Evolutionary conservation across 2,329 filamentous ascomycete species (phyloP).

Genomic region (Exutisphaerella laricina): DNA sequence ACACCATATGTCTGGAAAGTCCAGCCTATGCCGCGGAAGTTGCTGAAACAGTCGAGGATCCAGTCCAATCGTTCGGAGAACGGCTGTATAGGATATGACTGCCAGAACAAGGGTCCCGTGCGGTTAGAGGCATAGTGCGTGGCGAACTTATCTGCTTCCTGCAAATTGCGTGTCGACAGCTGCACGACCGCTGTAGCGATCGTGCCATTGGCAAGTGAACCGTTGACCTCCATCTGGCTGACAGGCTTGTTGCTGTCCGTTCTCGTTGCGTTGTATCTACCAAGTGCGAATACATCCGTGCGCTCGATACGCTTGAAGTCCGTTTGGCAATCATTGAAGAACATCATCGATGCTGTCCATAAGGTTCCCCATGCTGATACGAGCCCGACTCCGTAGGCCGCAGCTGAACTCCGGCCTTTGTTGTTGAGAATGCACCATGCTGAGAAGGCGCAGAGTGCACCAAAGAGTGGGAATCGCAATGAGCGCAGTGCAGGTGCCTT

Average conservation of each 20-base stretch:
- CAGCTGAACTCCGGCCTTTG: constrained; percentile 46
- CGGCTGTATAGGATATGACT: constrained; percentile 44
- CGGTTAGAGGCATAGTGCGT: constrained; percentile 15
- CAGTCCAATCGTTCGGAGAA: constrained; percentile 53
- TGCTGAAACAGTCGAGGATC: constrained; percentile 52
- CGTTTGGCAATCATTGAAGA: constrained; percentile 51
- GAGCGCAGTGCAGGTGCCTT: constrained; percentile 36
- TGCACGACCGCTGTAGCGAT: constrained; percentile 8
- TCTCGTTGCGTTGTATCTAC: background rate
- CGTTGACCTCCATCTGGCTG: background rate
- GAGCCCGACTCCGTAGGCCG: constrained; percentile 52
- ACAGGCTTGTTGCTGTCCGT: background rate
- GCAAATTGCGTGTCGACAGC: background rate
- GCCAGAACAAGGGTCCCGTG: constrained; percentile 42
- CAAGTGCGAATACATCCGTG: constrained; percentile 8
- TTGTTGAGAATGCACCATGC: constrained; percentile 41
- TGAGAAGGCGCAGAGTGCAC: constrained; percentile 40
- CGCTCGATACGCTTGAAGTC: constrained; percentile 54
- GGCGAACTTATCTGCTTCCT: constrained; percentile 2
- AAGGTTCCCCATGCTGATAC: constrained; percentile 50
- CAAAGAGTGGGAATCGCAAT: constrained; percentile 44
- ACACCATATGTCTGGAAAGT: constrained; percentile 51
- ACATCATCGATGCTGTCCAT: constrained; percentile 49
- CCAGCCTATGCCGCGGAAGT: constrained; percentile 57
- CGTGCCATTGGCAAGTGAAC: constrained; percentile 3